Base-by-base conservation (phyloP, 345 rosid genomes). In the Citrus trifoliata region DNA sequence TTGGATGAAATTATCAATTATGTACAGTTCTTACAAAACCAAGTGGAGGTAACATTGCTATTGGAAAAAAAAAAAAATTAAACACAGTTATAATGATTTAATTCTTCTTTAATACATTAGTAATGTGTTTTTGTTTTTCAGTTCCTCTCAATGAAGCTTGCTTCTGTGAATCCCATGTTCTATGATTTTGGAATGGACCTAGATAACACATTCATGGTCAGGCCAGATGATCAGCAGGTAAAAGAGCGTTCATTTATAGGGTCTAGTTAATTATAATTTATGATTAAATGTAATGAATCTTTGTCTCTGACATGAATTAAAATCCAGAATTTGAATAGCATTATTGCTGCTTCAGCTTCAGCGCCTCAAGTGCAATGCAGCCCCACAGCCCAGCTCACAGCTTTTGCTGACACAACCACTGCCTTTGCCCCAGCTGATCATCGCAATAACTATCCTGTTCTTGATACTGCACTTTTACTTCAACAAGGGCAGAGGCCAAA, bases 1-100 rank as follows among this genome's bases (percentile, higher is more conserved):
- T 86, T 93, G 90, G 97, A 93, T 88, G 97, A 93, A 80, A 90
- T 92, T 46, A 92, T 92, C 78, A 92, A 92, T 71, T 92, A 92
- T 87, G 91, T 92, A 4, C 90, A 89, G 79, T 87, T 93, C 67
- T 81, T 92, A 18, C 93, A 92, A 51, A 87, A 77, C 82, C 97
- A 90, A 90, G 94, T 92, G 24, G 93, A 92, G 94, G 97, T 90
- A 76, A 42, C 48, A 42, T 42, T 42, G 16, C 4, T 42, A 3
- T 13, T 13, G 9, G 40, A 7, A 13, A 46, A 46, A 42, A 42
- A 42, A 10, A 46, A 46, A 46, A 12, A 1, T 9, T 13, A 9
- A 46, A 46, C 51, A 12, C 51, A 3, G 51, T 46, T 3, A 46
- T 46, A 46, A 46, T 13, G 4, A 12, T 46, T 46, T 46, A 13